Conservation (phyloP, 2,329 filamentous ascomycete genomes). For the Rhinocladiella similis region DNA sequence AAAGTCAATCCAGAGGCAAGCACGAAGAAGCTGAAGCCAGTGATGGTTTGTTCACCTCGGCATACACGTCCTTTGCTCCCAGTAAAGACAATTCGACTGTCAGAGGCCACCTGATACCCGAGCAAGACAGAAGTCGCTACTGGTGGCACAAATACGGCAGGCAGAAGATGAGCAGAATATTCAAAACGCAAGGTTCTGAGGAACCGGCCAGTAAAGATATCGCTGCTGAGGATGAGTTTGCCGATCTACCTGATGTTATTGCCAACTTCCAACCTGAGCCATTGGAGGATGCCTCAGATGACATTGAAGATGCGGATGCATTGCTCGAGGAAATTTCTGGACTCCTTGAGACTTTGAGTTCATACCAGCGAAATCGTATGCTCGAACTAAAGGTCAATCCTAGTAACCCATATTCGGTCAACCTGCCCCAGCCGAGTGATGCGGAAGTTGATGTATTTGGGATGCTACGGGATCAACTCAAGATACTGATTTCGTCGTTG, state of each 20-base stretch:
- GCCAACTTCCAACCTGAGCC: conserved; percentile 42
- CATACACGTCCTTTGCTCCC: conserved; percentile 52
- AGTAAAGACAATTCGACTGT: conserved; percentile 43
- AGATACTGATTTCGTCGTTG: conserved; percentile 70
- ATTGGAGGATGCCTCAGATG: conserved; percentile 26
- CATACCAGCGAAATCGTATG: conserved; percentile 62
- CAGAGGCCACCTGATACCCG: conserved; percentile 40
- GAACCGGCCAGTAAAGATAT: conserved; percentile 29
- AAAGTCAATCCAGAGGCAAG: conserved; percentile 12
- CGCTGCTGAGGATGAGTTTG: conserved; percentile 38
- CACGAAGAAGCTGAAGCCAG: conserved; percentile 1
- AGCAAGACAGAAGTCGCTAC: conserved; percentile 42
- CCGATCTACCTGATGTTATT: conserved; percentile 38
- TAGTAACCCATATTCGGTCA: conserved; percentile 35
- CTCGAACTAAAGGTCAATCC: conserved; percentile 34
- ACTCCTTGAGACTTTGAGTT: conserved; percentile 61
- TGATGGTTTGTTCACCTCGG: conserved; percentile 38
- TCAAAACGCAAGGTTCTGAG: conserved; percentile 5
- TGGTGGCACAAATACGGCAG: conserved; percentile 49
- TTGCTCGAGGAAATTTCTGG: conserved; percentile 60
- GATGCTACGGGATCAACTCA: conserved; percentile 71
- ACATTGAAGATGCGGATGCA: conserved; percentile 47
- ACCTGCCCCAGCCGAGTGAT: conserved; percentile 53
- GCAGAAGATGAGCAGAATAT: conserved; percentile 34
- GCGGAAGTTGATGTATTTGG: conserved; percentile 65